phyloP scores from a whole-genome alignment of 371 early-diverging fungal genomes.

The Neoconidiobolus thromboides region DNA sequence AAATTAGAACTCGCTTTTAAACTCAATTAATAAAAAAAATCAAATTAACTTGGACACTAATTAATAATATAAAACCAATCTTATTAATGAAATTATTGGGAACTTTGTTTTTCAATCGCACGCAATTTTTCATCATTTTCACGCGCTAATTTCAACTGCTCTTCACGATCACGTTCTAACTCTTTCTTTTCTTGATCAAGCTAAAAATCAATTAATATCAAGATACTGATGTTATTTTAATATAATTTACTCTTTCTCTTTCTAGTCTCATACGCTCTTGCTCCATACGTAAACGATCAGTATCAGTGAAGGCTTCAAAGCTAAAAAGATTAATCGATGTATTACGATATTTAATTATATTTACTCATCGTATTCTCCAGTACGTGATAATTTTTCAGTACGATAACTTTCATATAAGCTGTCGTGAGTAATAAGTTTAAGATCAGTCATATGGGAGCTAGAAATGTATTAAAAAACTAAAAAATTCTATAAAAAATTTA shows the following conservation, averaged over 20 bases:
- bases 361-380: slow-evolving; percentile 32
- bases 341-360: slow-evolving; percentile 1
- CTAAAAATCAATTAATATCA: background rate
- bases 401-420: slow-evolving; percentile 92
- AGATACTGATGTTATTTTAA: background rate
- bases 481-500: slow-evolving; percentile 8
- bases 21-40: no score
- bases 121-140: slow-evolving; percentile 2
- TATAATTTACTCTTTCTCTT: slow-evolving; percentile 27
- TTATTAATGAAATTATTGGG: background rate
- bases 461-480: background rate
- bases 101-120: background rate
- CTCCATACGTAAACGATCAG: slow-evolving; percentile 19
- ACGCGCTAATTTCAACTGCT: background rate
- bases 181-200: background rate
- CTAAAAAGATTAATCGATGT: slow-evolving; percentile 8
- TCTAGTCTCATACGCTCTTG: slow-evolving; percentile 40
- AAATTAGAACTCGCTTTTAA: no score
- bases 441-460: slow-evolving; percentile 82
- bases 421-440: slow-evolving; percentile 88
- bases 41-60: no score
- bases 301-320: slow-evolving; percentile 8
- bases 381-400: slow-evolving; percentile 75
- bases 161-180: slow-evolving; percentile 2
- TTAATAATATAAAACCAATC: no score